Evolutionary conservation across 2,329 filamentous ascomycete species (phyloP), one percentile per base, ranked within the genome.

Genomic region (Paraconiothyrium sp.): DNA sequence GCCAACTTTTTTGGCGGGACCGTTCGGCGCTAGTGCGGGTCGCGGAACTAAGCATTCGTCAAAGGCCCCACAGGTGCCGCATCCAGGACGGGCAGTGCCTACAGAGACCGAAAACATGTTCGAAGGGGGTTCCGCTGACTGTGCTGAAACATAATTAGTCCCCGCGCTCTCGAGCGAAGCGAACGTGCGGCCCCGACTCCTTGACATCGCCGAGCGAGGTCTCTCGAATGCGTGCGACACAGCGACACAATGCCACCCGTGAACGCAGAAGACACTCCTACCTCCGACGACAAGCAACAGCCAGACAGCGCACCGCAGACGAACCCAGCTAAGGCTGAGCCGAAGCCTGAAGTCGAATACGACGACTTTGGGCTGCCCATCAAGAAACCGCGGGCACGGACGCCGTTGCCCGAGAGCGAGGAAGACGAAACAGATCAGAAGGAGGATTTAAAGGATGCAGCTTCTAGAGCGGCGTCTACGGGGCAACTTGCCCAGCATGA

Each of bases 361-460:
- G 90, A 92, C 76, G 90, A 92, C 67, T 92, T 92, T 75, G 90
- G 90, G 54, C 80, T 92, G 65, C 89, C 89, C 20, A 84, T 90
- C 64, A 84, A 82, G 74, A 86, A 83, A 69, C 84, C 68, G 52
- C 63, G 75, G 41, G 69, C 69, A 30, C 70, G 20, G 20, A 20
- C 68, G 35, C 71, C 71, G 20, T 64, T 72, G 51, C 71, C 58
- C 59, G 75, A 74, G 32, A 69, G 63, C 44, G 68, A 69, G 16
- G 72, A 75, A n/a, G 63, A 70, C 11, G 72, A 74, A 37, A 67
- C 71, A 22, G n/a, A 30, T 2, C 71, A 73, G 4, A 68, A 69
- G 20, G 74, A 72, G 35, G 67, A 68, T 58, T 72, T 75, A 61
- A 67, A 68, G 54, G 72, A 76, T 69, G 71, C 71, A 50, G 69